phyloP scores from a whole-genome alignment of 345 rosid genomes.

The Isatis tinctoria region DNA sequence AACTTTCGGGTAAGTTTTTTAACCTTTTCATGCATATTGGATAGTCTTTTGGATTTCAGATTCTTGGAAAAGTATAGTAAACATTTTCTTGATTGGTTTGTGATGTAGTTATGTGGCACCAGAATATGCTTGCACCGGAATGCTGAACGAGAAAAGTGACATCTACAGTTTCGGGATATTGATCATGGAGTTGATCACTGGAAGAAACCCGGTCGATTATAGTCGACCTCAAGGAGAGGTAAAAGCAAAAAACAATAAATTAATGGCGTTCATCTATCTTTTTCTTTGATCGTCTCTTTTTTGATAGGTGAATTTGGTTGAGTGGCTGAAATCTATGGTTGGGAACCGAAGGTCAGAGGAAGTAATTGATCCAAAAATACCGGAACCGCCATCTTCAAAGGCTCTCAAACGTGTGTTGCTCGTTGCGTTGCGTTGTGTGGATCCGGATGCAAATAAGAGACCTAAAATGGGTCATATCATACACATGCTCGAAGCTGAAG shows the following conservation, averaged over 20 bases:
- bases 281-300: not conserved
- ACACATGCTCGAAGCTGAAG: constrained; percentile 99
- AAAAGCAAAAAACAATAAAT: not conserved
- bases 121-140: constrained; percentile 97
- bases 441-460: constrained; percentile 91
- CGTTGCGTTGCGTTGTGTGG: constrained; percentile 90
- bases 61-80: not conserved
- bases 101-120: constrained; percentile 84
- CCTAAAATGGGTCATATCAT: constrained; percentile 96
- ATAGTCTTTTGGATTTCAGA: not conserved
- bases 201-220: constrained; percentile 89
- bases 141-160: constrained; percentile 94
- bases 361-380: constrained; percentile 83
- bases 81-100: constrained; percentile 1
- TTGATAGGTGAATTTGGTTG: constrained; percentile 85
- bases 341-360: constrained; percentile 85
- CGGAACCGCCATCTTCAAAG: constrained; percentile 78
- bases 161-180: constrained; percentile 85
- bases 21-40: not conserved
- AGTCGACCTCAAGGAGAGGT: constrained; percentile 92
- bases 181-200: constrained; percentile 73
- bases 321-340: constrained; percentile 88
- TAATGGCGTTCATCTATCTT: not conserved
- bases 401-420: constrained; percentile 80
- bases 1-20: constrained; percentile 71